A percentile compares a stretch with the other conserved stretches of the same genome.
These are phyloP conservation scores for Pythium brachiatum DNA, from an alignment of 352 stramenopile genomes.

Conservation along the genomic window DNA sequence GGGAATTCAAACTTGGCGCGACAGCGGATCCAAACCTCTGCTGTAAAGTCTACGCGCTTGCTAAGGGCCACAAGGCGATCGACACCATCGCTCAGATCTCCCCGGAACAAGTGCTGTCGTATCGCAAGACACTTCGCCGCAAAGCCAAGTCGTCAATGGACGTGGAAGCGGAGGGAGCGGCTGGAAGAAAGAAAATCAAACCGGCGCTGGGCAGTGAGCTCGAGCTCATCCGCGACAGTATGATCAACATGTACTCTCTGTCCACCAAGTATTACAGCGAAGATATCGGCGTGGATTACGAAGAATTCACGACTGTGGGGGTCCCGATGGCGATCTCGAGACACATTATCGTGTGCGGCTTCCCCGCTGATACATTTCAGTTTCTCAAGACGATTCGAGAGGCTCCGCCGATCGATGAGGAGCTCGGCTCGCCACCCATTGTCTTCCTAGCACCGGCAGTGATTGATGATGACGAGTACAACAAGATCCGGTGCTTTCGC, in stretches of 20 bases:
- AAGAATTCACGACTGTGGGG: constrained; percentile 43
- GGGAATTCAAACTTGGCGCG: constrained; percentile 75
- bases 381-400: constrained; percentile 75
- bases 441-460: constrained; percentile 54
- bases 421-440: constrained; percentile 38
- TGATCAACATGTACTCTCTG: constrained; percentile 53
- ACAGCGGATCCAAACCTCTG: constrained; percentile 74
- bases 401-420: constrained; percentile 38
- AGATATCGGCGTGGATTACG: constrained; percentile 37
- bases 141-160: constrained; percentile 49
- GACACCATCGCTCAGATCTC: constrained; percentile 61
- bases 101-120: constrained; percentile 70
- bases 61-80: constrained; percentile 50
- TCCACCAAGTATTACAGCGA: constrained; percentile 28
- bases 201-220: constrained; percentile 58
- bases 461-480: constrained; percentile 59
- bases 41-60: constrained; percentile 78
- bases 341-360: constrained; percentile 74
- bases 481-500: constrained; percentile 44
- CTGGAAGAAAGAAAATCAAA: constrained; percentile 51
- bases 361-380: constrained; percentile 57
- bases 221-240: constrained; percentile 50
- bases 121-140: constrained; percentile 64
- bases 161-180: constrained; percentile 20
- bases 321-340: constrained; percentile 38